Conservation (phyloP, 441 rosid genomes). For the Jatropha podagrica region DNA sequence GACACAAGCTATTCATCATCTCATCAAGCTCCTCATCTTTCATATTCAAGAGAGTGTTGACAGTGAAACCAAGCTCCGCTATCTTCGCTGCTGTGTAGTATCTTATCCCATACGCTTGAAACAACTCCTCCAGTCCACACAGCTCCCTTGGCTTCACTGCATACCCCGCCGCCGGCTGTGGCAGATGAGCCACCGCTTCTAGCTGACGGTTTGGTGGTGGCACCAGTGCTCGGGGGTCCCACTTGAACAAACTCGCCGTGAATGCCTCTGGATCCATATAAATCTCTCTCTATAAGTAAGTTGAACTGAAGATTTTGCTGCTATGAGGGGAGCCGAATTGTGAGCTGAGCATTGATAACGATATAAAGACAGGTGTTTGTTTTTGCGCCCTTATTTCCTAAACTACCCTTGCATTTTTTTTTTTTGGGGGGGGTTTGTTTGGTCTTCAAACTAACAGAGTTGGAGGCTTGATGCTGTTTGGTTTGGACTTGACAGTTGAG, state of each 20-base stretch:
- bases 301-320: neutral
- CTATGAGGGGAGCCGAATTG: constrained; percentile 17
- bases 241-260: constrained; percentile 71
- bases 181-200: constrained; percentile 32
- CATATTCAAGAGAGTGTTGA: constrained; percentile 81
- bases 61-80: constrained; percentile 93
- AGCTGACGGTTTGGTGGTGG: constrained; percentile 34
- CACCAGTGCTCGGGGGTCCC: constrained; percentile 66
- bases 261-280: constrained; percentile 85
- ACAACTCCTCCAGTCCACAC: constrained; percentile 76
- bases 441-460: constrained; percentile 25
- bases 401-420: constrained; percentile 37
- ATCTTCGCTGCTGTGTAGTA: constrained; percentile 82
- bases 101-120: constrained; percentile 81
- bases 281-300: too few species aligned
- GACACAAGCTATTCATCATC: constrained; percentile 91
- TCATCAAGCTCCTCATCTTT: constrained; percentile 93
- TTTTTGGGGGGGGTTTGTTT: neutral
- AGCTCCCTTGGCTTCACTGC: constrained; percentile 52
- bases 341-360: constrained; percentile 26
- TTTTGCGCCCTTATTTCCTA: constrained; percentile 11
- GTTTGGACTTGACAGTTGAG: constrained; percentile 54
- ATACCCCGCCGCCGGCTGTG: constrained; percentile 29
- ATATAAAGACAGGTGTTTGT: constrained; percentile 35
- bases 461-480: constrained; percentile 28